Conservation (phyloP, 305 asterid genomes). For the Caryopteris hybrid region DNA sequence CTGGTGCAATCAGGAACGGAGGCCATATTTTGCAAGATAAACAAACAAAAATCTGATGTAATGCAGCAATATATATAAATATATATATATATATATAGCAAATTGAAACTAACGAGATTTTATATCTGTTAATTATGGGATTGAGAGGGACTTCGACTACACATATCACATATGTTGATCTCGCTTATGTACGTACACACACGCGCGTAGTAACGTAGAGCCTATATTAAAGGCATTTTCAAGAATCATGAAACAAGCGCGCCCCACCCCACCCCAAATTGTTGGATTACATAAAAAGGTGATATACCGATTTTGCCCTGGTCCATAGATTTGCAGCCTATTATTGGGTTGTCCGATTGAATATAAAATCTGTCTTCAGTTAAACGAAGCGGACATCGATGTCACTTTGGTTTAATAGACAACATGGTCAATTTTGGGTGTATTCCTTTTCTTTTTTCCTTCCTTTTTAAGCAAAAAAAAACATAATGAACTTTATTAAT, state of each 20-base stretch:
- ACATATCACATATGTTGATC: background rate
- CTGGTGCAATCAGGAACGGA: conserved; percentile 17
- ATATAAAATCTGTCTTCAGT: background rate
- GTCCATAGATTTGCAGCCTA: background rate
- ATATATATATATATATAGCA: no score
- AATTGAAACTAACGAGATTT: background rate
- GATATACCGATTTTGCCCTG: conserved; percentile 13
- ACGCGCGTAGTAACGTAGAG: conserved; percentile 1
- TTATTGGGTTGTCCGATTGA: background rate
- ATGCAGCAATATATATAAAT: conserved; percentile 7
- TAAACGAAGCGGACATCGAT: background rate
- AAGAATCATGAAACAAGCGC: conserved; percentile 10
- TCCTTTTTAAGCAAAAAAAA: no score
- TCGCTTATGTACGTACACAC: background rate
- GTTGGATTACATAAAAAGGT: background rate
- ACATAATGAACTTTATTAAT: no score
- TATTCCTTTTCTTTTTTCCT: background rate
- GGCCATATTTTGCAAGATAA: background rate
- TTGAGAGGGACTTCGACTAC: conserved; percentile 17
- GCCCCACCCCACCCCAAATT: no score
- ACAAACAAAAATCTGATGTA: background rate
- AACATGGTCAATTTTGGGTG: background rate
- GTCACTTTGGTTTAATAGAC: background rate
- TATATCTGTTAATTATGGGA: conserved; percentile 3
- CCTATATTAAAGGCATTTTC: conserved; percentile 16